Evolutionary conservation across 2,329 filamentous ascomycete genomes (phyloP), one percentile per base, ranked within the genome.

Genomic region (Fusarium veterinarium): DNA sequence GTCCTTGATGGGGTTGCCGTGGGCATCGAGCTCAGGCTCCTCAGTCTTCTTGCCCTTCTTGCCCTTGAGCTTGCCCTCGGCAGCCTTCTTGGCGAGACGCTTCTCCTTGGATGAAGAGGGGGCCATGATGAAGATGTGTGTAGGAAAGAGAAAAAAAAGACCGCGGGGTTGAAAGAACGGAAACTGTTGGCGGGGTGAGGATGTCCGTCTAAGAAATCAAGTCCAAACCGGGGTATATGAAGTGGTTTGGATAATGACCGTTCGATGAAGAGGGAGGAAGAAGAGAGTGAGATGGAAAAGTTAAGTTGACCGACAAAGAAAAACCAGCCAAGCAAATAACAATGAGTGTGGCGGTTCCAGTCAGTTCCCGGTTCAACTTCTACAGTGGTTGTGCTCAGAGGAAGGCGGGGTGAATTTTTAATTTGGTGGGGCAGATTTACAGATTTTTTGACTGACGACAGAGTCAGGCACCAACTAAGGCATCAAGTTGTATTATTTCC

Each of bases 21-120:
- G 85, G 71, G 83, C 90, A 78, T 95, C 91, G 73, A 92, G 84
- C 77, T 91, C 81, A 64, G 88, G 84, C 72, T 92, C 92, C 76
- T 95, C 92, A 78, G 93, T 92, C 80, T 92, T 93, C 73, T 89
- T 89, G 75, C 91, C 86, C 85, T 92, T 91, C 77, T 91, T 89
- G 73, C 91, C 89, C 28, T 91, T 90, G 69, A 79, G 72, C 83
- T 92, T 92, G 82, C 92, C 93, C 55, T 93, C 86, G 80, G 89
- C 90, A 75, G 89, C 89, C 86, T 91, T 91, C 87, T 92, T 92
- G 67, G 91, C 91, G 74, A 92, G 87, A 83, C 91, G 87, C 86
- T 92, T 92, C 78, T 91, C 90, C 84, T 93, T 93, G 80, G 91
- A 91, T 71, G 90, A 85, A 70, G 91, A 92, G 80, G 91, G 87